A percentile compares a stretch with the other conserved stretches of the same genome.
Evolutionary conservation across 1,284 basidiomycete species (phyloP).

Genomic region (Leccinum solheimii): DNA sequence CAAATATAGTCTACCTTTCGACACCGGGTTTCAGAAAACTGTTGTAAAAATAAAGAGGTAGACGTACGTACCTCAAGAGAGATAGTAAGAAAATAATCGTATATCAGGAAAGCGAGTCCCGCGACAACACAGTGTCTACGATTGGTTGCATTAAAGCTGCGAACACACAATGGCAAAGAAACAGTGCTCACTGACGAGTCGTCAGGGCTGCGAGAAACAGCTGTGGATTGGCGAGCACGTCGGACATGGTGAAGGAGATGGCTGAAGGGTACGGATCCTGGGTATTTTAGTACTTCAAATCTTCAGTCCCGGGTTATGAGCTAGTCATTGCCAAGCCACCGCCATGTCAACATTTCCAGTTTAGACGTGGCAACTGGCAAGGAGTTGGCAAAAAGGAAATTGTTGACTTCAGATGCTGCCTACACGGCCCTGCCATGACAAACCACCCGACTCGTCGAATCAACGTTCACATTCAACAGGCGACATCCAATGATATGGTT

Average conservation of each 20-base stretch:
- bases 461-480: too few relatives aligned
- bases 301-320: too few relatives aligned
- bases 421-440: too few relatives aligned
- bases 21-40: background rate
- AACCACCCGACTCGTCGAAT: too few relatives aligned
- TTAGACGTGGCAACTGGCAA: too few relatives aligned
- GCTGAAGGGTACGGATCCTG: background rate
- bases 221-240: background rate
- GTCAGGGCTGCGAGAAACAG: background rate
- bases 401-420: too few relatives aligned
- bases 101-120: conserved; percentile 10
- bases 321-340: too few relatives aligned
- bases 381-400: too few relatives aligned
- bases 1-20: conserved; percentile 16
- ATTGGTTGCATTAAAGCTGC: background rate
- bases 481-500: too few relatives aligned
- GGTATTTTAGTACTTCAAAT: background rate
- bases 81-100: conserved; percentile 17
- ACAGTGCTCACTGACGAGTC: background rate
- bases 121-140: background rate
- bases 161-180: background rate
- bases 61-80: conserved; percentile 8
- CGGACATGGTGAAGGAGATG: background rate
- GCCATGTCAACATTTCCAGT: too few relatives aligned
- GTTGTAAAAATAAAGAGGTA: background rate